Percentiles rank a stretch among this genome's conserved stretches.
These are phyloP conservation scores for Monosporozyma aquatica DNA, from an alignment of 805 yeast genomes.

Conservation along the genomic window DNA sequence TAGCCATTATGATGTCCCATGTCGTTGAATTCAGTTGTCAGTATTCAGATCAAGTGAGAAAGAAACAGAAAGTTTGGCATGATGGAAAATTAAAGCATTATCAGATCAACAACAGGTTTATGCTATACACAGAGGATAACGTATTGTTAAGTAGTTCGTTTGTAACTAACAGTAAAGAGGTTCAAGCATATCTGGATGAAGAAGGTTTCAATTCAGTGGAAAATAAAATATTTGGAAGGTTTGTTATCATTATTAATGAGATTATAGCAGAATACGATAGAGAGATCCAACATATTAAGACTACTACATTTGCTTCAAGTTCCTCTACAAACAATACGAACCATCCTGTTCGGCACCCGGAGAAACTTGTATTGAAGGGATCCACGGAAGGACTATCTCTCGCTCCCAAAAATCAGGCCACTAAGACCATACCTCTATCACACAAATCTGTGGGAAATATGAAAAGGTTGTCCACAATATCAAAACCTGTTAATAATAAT, in stretches of 20 bases:
- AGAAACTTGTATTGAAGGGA: background rate
- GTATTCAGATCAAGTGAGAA: conserved; percentile 25
- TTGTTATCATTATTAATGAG: conserved; percentile 19
- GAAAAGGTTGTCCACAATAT: background rate
- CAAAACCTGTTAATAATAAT: background rate
- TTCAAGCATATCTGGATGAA: conserved; percentile 14
- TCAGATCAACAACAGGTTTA: conserved; percentile 16
- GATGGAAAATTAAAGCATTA: conserved; percentile 26
- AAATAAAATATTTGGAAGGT: conserved; percentile 23
- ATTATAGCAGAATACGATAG: conserved; percentile 11
- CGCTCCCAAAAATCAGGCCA: background rate
- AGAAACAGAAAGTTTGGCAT: conserved; percentile 30
- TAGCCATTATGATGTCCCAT: conserved; percentile 19
- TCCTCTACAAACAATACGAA: no score
- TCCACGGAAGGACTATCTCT: background rate
- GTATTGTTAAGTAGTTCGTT: conserved; percentile 19
- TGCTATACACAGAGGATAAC: conserved; percentile 18
- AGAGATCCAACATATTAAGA: conserved; percentile 11
- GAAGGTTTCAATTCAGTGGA: conserved; percentile 20
- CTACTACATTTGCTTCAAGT: background rate
- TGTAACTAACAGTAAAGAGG: conserved; percentile 18
- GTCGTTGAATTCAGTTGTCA: conserved; percentile 25
- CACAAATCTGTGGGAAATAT: background rate
- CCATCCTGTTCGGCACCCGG: background rate
- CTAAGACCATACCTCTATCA: background rate